Conservation (phyloP, 495 filamentous ascomycete genomes). For the Aspergillus olivimuriae region DNA sequence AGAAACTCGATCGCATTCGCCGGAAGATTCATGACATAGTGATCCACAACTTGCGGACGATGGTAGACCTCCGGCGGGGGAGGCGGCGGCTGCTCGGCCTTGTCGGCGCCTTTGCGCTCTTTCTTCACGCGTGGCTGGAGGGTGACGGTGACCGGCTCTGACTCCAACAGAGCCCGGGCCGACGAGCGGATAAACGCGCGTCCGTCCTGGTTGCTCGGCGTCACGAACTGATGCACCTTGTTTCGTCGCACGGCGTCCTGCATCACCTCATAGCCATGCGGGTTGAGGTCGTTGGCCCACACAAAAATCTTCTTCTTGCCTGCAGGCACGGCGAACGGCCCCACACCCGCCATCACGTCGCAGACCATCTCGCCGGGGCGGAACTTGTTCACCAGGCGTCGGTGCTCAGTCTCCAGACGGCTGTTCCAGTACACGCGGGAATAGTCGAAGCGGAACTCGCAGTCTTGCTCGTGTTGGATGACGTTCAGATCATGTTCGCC, state of each 20-base stretch:
- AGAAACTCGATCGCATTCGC: slow-evolving; percentile 82
- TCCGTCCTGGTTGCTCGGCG: slow-evolving; percentile 73
- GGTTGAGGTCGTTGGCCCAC: slow-evolving; percentile 96
- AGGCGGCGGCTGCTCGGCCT: slow-evolving; percentile 17
- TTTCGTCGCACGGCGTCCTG: slow-evolving; percentile 64
- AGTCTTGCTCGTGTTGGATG: slow-evolving; percentile 51
- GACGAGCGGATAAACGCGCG: slow-evolving; percentile 68
- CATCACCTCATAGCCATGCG: slow-evolving; percentile 71
- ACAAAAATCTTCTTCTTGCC: slow-evolving; percentile 88
- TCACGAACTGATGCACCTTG: slow-evolving; percentile 73
- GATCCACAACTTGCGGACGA: slow-evolving; percentile 63
- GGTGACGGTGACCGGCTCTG: slow-evolving; percentile 38
- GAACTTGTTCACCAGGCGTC: slow-evolving; percentile 71
- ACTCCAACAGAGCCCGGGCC: slow-evolving; percentile 51
- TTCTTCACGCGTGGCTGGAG: slow-evolving; percentile 32
- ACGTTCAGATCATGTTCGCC: slow-evolving; percentile 78
- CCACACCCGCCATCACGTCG: slow-evolving; percentile 97
- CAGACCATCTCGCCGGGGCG: slow-evolving; percentile 78
- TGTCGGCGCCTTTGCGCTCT: slow-evolving; percentile 17
- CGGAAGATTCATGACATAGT: slow-evolving; percentile 97
- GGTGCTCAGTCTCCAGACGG: slow-evolving; percentile 81
- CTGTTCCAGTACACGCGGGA: slow-evolving; percentile 97
- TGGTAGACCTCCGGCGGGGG: slow-evolving; percentile 41
- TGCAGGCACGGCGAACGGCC: slow-evolving; percentile 89
- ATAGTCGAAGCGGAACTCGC: slow-evolving; percentile 44